Conservation (phyloP, 2,329 filamentous ascomycete genomes). For the Monilinia aucupariae region DNA sequence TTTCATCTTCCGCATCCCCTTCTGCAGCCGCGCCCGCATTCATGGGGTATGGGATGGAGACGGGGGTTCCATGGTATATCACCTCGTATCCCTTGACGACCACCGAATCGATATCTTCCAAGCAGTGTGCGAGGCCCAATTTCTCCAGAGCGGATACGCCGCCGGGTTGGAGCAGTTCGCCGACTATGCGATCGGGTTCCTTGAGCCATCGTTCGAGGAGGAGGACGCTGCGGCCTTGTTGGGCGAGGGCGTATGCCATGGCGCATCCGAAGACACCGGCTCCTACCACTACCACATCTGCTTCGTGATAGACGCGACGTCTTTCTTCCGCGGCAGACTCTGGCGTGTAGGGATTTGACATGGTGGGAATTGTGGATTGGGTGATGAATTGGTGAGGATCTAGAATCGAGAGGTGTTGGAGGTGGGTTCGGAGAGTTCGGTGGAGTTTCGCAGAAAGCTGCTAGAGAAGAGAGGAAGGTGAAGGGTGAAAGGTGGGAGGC, state of each 20-base stretch:
- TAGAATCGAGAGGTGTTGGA: neutral
- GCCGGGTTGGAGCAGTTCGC: conserved; percentile 89
- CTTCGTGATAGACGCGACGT: conserved; percentile 53
- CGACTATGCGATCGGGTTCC: conserved; percentile 92
- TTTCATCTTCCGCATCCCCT: conserved; percentile 33
- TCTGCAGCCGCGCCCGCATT: conserved; percentile 40
- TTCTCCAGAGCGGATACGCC: conserved; percentile 75
- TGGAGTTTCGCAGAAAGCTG: neutral
- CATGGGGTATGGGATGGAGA: conserved; percentile 74
- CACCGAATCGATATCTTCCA: conserved; percentile 85
- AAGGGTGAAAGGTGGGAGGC: too few relatives aligned
- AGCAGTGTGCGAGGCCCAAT: conserved; percentile 72
- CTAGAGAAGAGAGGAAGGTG: neutral
- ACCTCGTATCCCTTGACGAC: conserved; percentile 82
- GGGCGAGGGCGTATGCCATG: conserved; percentile 74
- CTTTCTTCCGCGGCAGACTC: conserved; percentile 37
- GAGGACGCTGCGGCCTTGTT: conserved; percentile 85
- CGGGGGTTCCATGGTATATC: conserved; percentile 68
- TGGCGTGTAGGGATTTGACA: neutral
- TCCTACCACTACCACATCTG: conserved; percentile 86
- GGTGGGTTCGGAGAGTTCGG: neutral
- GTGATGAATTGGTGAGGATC: neutral
- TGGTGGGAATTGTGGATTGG: neutral
- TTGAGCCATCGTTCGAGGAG: conserved; percentile 84
- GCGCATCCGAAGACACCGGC: conserved; percentile 88